Conservation (phyloP, 2,329 filamentous ascomycete species). For the Onygenales sp. region DNA sequence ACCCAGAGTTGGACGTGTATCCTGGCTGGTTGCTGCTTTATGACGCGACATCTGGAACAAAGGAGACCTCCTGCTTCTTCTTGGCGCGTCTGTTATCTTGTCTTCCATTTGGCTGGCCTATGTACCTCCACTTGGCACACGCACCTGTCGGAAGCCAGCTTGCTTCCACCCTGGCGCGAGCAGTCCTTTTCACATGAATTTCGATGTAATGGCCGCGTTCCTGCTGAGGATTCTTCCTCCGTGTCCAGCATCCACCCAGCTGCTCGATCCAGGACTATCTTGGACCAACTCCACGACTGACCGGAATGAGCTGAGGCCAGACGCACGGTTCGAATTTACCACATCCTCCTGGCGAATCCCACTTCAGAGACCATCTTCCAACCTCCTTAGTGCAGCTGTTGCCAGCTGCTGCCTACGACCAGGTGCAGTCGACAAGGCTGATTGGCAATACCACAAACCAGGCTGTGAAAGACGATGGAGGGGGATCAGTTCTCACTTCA, state of each 20-base stretch:
- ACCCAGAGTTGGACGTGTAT: background rate
- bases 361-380: no score
- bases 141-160: background rate
- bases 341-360: no score
- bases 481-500: no score
- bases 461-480: no score
- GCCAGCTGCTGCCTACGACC: no score
- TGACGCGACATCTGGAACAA: background rate
- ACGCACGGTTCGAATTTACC: no score
- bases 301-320: no score
- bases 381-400: no score
- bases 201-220: background rate
- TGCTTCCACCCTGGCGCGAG: background rate
- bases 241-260: background rate
- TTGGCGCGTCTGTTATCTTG: background rate
- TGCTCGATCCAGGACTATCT: no score
- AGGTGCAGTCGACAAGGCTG: no score
- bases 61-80: background rate
- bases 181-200: background rate
- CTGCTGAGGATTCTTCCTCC: background rate
- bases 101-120: background rate
- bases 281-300: no score
- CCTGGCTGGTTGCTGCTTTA: background rate
- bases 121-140: background rate
- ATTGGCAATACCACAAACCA: no score